Conservation (phyloP, 352 stramenopile species). For the Phytophthora brassicae region DNA sequence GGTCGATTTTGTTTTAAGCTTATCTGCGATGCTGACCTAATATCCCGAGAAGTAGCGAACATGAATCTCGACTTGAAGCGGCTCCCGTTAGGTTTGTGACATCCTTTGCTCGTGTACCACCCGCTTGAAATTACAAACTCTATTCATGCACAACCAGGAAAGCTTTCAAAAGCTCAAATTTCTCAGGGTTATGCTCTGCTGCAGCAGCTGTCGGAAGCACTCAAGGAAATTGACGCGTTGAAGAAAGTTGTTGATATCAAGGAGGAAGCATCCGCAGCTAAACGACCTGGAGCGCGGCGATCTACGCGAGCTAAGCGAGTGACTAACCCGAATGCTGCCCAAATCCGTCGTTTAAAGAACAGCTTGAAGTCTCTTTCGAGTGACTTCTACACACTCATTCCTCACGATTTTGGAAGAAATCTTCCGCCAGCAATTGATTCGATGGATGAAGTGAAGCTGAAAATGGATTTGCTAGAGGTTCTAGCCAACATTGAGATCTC, state of each 20-base stretch:
- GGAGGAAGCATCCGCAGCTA: not conserved
- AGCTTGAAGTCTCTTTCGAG: constrained; percentile 60
- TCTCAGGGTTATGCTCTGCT: constrained; percentile 61
- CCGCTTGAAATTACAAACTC: not conserved
- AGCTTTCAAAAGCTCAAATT: constrained; percentile 63
- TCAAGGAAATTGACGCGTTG: constrained; percentile 50
- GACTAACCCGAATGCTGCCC: constrained; percentile 26
- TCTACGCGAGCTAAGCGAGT: constrained; percentile 30
- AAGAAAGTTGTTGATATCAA: constrained; percentile 18
- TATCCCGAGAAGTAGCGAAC: constrained; percentile 45
- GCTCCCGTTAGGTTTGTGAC: constrained; percentile 43
- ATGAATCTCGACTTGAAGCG: constrained; percentile 60
- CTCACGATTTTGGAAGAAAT: constrained; percentile 63
- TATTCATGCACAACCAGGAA: constrained; percentile 13
- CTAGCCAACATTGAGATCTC: constrained; percentile 69
- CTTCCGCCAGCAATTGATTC: constrained; percentile 61
- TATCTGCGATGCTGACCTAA: constrained; percentile 53
- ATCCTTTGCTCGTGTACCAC: not conserved
- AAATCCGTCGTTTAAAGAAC: constrained; percentile 45
- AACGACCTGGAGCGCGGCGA: constrained; percentile 22
- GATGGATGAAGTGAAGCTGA: constrained; percentile 62
- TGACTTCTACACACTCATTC: constrained; percentile 75
- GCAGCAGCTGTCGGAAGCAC: constrained; percentile 46
- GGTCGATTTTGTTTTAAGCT: constrained; percentile 27
- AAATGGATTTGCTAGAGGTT: constrained; percentile 71